Base-by-base conservation (phyloP, 2,329 filamentous ascomycete species). In the Sclerotinia subarctica region DNA sequence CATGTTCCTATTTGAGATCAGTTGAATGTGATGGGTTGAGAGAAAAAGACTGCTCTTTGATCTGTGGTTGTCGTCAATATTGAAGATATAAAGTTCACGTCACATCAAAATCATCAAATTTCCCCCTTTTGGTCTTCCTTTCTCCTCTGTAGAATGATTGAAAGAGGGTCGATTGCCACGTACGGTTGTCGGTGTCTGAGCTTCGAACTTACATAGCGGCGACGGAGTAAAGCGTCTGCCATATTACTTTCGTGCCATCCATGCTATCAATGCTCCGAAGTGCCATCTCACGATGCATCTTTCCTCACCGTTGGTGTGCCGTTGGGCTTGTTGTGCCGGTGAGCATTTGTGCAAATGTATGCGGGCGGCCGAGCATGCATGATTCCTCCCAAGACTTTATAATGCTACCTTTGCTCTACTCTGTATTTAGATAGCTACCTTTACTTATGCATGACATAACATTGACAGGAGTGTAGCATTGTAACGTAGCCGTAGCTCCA, bases 281-380 rank as follows among this genome's bases (percentile, higher is more conserved):
- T 49, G 64, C 52, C 64, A 66, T 66, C 64, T 49, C 64, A 66
- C 52, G 44, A 66, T 66, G 64, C 64, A 58, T 54, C 35, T 17
- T 66, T 44, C n/a, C 53, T 66, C 64, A 66, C 52, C 64, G 64
- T 29, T 19, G 60, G 53, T n/a, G 35, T 1, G 13, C 51, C 49
- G 54, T 38, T 8, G 32, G 26, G 35, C 19, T 32, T 32, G 24
- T 24, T 42, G 44, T 19, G n/a, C 10, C 11, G 52, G n/a, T 17
- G 56, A 58, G 24, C n/a, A 26, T 10, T 29, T 19, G 21, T 57
- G 35, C n/a, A 17, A 8, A 6, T 58, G 24, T 42, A 26, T 58
- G 35, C 26, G 38, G n/a, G 35, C 26, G 38, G n/a, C 8, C 56
- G 26, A 32, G 8, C 26, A 38, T 42, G 54, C n/a, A 38, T n/a